Percentiles rank a stretch among this genome's conserved stretches.
Conservation (phyloP, 2,329 filamentous ascomycete species). For the Fusarium incarnatum region DNA sequence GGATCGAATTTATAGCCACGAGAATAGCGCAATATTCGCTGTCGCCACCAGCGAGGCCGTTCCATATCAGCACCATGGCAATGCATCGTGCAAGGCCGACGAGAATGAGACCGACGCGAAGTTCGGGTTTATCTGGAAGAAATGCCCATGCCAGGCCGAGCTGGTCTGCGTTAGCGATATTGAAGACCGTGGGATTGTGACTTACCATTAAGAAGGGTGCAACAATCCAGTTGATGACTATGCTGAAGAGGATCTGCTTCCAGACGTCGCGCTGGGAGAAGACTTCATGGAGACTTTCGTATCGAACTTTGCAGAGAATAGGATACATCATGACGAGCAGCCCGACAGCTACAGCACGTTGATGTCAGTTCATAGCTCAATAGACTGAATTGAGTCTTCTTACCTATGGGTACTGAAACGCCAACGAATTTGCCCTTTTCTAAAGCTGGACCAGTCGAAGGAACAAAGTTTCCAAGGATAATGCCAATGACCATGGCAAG, state of each 20-base stretch:
- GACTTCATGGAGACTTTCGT: conserved; percentile 77
- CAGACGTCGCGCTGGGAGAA: conserved; percentile 73
- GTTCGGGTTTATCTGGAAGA: conserved; percentile 66
- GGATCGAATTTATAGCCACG: conserved; percentile 78
- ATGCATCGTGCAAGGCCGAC: conserved; percentile 83
- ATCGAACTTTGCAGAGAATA: conserved; percentile 87
- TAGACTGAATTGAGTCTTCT: accelerated
- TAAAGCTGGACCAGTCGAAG: conserved; percentile 68
- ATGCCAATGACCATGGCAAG: conserved; percentile 83
- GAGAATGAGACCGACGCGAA: conserved; percentile 78
- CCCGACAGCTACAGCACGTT: conserved; percentile 69
- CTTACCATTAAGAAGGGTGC: conserved; percentile 84
- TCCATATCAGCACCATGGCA: conserved; percentile 74
- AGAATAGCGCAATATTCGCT: conserved; percentile 85
- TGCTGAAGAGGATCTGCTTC: conserved; percentile 82
- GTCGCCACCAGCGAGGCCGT: conserved; percentile 74
- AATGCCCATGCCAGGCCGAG: conserved; percentile 76
- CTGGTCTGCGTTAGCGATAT: conserved; percentile 56
- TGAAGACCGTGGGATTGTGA: no score
- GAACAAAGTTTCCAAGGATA: conserved; percentile 80
- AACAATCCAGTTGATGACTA: conserved; percentile 85
- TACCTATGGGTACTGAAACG: conserved; percentile 74
- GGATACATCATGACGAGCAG: conserved; percentile 95
- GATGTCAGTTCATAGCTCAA: neutral
- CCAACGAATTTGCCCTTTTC: conserved; percentile 79